A percentile compares a stretch with the other conserved stretches of the same genome.
phyloP scores from a whole-genome alignment of 2,329 filamentous ascomycete species.

The Colletotrichum paranaense region DNA sequence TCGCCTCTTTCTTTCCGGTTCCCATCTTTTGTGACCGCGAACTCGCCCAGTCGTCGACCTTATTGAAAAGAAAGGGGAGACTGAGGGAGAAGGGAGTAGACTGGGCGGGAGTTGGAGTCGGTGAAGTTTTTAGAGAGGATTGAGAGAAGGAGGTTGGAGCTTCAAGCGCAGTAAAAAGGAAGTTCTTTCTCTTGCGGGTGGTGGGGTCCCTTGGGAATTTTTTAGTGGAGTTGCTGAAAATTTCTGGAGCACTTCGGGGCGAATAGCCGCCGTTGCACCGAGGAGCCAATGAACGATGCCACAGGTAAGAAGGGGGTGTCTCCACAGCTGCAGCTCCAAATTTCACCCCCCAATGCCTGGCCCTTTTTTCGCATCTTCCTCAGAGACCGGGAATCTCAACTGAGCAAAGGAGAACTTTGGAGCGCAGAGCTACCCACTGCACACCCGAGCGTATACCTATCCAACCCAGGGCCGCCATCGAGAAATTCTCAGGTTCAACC shows the following conservation, averaged over 20 bases:
- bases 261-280: constrained; percentile 23
- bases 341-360: neutral
- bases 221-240: constrained; percentile 33
- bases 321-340: neutral
- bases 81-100: neutral
- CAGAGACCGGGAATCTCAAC: neutral
- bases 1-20: constrained; percentile 90
- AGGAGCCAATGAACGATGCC: constrained; percentile 15
- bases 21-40: constrained; percentile 70
- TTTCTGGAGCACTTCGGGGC: constrained; percentile 33
- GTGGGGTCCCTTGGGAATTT: constrained; percentile 31
- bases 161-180: constrained; percentile 19
- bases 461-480: constrained; percentile 15
- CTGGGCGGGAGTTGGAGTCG: constrained; percentile 31
- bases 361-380: neutral
- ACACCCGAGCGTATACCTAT: constrained; percentile 21
- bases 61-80: constrained; percentile 37
- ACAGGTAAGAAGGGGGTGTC: neutral
- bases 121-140: constrained; percentile 25
- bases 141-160: constrained; percentile 36
- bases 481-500: constrained; percentile 37
- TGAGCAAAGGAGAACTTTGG: neutral
- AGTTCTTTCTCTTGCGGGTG: constrained; percentile 30
- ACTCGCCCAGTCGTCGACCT: constrained; percentile 31
- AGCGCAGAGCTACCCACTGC: neutral